phyloP scores from a whole-genome alignment of 2,329 filamentous ascomycete genomes.

The Fusarium pininemorale region DNA sequence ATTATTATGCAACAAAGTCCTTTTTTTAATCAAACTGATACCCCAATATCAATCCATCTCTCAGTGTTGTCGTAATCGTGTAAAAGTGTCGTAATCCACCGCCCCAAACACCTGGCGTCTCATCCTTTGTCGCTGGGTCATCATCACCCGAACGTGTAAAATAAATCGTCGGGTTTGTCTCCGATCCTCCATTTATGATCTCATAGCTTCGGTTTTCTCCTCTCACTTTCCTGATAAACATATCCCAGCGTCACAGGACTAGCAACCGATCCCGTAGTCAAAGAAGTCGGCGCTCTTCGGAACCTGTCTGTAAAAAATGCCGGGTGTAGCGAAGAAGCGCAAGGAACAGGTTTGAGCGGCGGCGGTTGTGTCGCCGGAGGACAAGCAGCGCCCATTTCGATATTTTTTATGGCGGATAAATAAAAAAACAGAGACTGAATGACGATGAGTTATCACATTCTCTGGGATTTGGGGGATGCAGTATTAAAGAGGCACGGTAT shows the following conservation, averaged over 20 bases:
- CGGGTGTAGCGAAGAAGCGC: slow-evolving; percentile 70
- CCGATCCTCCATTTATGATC: background rate
- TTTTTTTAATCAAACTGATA: slow-evolving; percentile 35
- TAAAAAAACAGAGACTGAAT: background rate
- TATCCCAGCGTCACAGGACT: slow-evolving; percentile 70
- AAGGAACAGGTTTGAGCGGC: slow-evolving; percentile 15
- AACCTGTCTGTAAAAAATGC: slow-evolving; percentile 78
- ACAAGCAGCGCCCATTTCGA: slow-evolving; percentile 26
- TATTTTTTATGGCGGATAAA: background rate
- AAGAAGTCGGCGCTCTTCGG: slow-evolving; percentile 60
- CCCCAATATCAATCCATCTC: background rate
- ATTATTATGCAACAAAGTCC: slow-evolving; percentile 38
- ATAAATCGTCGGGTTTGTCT: background rate
- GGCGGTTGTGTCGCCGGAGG: slow-evolving; percentile 22
- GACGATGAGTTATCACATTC: slow-evolving; percentile 19
- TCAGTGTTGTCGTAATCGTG: background rate
- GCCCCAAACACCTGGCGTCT: background rate
- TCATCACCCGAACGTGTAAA: background rate
- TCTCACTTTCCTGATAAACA: slow-evolving; percentile 60
- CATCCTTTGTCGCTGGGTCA: background rate
- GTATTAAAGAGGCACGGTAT: background rate
- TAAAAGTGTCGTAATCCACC: background rate
- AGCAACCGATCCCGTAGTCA: slow-evolving; percentile 29
- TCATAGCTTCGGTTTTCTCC: slow-evolving; percentile 50
- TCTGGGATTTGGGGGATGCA: slow-evolving; percentile 4